phyloP scores from a whole-genome alignment of 192 early-diverging fungal genomes.

The Diversispora epigaea region DNA sequence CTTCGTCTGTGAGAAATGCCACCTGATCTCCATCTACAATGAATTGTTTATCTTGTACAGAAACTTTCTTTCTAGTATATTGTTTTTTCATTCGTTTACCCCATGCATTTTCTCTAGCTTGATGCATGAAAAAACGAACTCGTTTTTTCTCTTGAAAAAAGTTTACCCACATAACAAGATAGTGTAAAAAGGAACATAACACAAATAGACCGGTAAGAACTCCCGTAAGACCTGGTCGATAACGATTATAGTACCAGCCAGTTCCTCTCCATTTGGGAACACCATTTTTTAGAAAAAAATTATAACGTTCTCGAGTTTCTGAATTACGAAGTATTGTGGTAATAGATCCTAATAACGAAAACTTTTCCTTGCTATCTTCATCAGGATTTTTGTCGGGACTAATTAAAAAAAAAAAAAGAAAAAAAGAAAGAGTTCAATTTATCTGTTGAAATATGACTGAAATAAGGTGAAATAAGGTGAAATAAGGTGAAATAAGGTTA shows the following conservation, averaged over 20 bases:
- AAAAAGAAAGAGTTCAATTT: not conserved
- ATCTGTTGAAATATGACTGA: not conserved
- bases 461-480: no score
- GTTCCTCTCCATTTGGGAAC: constrained; percentile 80
- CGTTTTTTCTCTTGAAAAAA: constrained; percentile 61
- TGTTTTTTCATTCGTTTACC: constrained; percentile 47
- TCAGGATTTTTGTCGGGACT: constrained; percentile 74
- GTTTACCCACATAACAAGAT: constrained; percentile 58
- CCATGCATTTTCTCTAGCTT: constrained; percentile 42
- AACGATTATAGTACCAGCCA: constrained; percentile 70
- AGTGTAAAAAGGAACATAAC: constrained; percentile 63
- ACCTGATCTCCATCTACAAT: constrained; percentile 41
- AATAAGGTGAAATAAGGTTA: not conserved
- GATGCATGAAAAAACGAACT: constrained; percentile 40
- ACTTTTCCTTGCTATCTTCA: constrained; percentile 55
- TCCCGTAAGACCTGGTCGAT: constrained; percentile 65
- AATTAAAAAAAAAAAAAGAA: not conserved
- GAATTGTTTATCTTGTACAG: constrained; percentile 45
- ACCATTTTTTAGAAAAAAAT: constrained; percentile 79
- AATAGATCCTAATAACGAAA: constrained; percentile 63
- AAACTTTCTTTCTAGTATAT: constrained; percentile 36
- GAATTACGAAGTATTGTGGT: constrained; percentile 64
- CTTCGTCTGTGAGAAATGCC: constrained; percentile 40
- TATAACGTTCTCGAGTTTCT: constrained; percentile 66
- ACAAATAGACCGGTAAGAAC: constrained; percentile 57